These are phyloP conservation scores for Gentiana macrophylla DNA, from an alignment of 257 asterid species.

Conservation along the genomic window DNA sequence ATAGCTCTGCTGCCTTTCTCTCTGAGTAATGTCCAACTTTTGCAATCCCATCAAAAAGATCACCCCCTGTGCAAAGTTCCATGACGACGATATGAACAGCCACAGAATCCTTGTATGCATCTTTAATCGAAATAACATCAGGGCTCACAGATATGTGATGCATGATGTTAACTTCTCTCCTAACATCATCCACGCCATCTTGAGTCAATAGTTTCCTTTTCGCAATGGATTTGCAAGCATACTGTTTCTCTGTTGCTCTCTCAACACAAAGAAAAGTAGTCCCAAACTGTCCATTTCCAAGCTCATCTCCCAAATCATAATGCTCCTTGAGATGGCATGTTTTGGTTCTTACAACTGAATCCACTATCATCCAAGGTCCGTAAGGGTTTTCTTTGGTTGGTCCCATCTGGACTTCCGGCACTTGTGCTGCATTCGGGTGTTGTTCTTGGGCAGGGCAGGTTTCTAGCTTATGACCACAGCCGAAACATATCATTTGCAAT, in stretches of 20 bases:
- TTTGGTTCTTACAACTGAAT: slow-evolving; percentile 57
- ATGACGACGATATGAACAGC: slow-evolving; percentile 81
- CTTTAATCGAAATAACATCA: slow-evolving; percentile 60
- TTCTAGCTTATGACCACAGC: background rate
- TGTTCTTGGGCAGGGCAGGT: slow-evolving; percentile 7
- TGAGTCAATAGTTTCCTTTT: slow-evolving; percentile 59
- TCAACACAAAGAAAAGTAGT: slow-evolving; percentile 59
- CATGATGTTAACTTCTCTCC: slow-evolving; percentile 90
- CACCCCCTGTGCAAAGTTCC: slow-evolving; percentile 93
- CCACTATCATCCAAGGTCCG: slow-evolving; percentile 55
- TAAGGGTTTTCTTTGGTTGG: slow-evolving; percentile 21
- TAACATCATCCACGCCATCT: slow-evolving; percentile 87
- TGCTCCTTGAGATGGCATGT: slow-evolving; percentile 65
- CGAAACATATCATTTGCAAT: no score
- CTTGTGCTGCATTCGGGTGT: slow-evolving; percentile 1
- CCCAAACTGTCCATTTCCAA: slow-evolving; percentile 87
- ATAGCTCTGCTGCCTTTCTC: slow-evolving; percentile 77
- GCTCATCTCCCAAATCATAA: slow-evolving; percentile 53
- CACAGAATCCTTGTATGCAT: slow-evolving; percentile 79
- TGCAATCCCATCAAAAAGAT: slow-evolving; percentile 81
- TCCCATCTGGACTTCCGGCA: background rate
- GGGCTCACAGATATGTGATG: slow-evolving; percentile 81
- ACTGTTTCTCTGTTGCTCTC: slow-evolving; percentile 43
- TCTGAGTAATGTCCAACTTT: slow-evolving; percentile 80
- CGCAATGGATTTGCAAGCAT: slow-evolving; percentile 77